Evolutionary conservation across 2,329 filamentous ascomycete genomes (phyloP), one percentile per base, ranked within the genome.

Genomic region (Trichoderma breve): DNA sequence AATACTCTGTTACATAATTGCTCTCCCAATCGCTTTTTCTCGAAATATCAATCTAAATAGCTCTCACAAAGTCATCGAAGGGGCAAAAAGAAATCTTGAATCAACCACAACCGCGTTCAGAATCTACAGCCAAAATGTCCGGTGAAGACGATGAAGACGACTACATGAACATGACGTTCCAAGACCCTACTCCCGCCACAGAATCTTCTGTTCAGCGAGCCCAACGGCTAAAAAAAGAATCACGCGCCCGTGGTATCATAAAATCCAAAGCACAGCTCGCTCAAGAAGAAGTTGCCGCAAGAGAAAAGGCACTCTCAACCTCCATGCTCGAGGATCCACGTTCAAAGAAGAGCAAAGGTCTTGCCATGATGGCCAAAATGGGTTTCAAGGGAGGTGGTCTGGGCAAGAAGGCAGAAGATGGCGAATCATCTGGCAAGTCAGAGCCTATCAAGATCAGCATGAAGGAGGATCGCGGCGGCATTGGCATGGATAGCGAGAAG

Each of bases 281-380:
- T n/a, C 90, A 89, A 64, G 90, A 94, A 75, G 93, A 92, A 76
- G 88, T 87, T 9, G 87, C 86, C 55, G 89, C 89, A 18, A 91
- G 94, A 67, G 93, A 98, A 80, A 89, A 87, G 47, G 93, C 93
- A 0, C 88, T 98, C 30, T 87, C 90, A 5, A 92, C 84, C n/a
- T 93, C 92, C 6, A 85, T 96, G 63, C 84, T 97, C 7, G 88
- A 90, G 24, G 80, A 83, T 51, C 81, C 84, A 6, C 81, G 81
- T 18, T 83, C 87, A 18, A 86, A 89, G 64, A 88, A 87, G 76
- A 97, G 91, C 83, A 98, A 98, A 79, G 96, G 95, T 1, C 89
- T 97, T 73, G 90, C 93, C 75, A 98, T 99, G 94, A 97, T 99
- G 95, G 92, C 93, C 26, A 95, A 93, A 81, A 93, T 99, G 86